Base-by-base conservation (phyloP, 495 filamentous ascomycete species). In the Aspergillus steynii region DNA sequence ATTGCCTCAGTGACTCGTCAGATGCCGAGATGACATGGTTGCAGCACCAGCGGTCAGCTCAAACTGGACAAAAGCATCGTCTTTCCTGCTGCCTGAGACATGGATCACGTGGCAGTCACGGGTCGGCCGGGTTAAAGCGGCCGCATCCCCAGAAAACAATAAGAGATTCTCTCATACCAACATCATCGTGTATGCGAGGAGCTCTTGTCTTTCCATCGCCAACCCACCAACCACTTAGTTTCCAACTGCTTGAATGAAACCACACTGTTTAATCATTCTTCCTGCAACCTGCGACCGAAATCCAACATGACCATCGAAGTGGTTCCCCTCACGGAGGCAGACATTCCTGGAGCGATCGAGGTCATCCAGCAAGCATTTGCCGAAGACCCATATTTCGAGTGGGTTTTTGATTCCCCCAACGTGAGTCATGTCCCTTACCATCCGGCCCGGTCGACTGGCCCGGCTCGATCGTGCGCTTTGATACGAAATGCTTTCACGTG, bases 361-460 rank as follows among this genome's bases (percentile, higher is more conserved):
- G 76, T 75, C 54, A 79, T 85, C 55, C 82, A 82, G 63, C 71
- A 80, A 67, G 85, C 86, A 5, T 89, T 90, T 67, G 77, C 78
- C 2, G 78, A 86, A n/a, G 88, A 89, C 64, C 87, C 87, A 4
- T 89, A 88, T 66, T 87, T 85, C 68, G 68, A 79, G 15, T 89
- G 87, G 87, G 77, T 85, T 3, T 88, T 83, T 66, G 64, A 78
- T 57, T 76, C 77, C 62, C 70, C 71, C 63, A 82, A 85, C 71
- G 85, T 82, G 74, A 58, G 72, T 57, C 10, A 14, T 20, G 2
- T 5, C 27, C 49, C 7, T 42, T 12, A 42, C 37, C 37, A 1
- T 15, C 37, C 37, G 37, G 12, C 5, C 14, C 37, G 7, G 37
- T 15, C 37, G 37, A 42, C 12, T 8, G 37, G 4, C 37, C 14